Conservation (phyloP, 257 asterid genomes). For the Nicotiana benthamiana region DNA sequence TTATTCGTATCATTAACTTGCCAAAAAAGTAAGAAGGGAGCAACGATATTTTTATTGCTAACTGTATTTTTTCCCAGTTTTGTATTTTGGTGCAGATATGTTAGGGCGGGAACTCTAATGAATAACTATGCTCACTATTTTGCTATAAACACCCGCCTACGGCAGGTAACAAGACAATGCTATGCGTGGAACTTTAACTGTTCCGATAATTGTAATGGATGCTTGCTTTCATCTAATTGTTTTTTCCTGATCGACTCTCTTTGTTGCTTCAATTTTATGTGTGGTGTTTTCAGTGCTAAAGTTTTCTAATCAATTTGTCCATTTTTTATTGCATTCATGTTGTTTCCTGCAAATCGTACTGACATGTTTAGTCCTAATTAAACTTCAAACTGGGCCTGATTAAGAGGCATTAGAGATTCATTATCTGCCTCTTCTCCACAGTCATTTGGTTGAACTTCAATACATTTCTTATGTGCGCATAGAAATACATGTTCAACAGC, state of each 20-base stretch:
- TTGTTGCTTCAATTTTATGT: not conserved
- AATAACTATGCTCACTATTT: too few relatives aligned
- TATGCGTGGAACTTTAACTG: not conserved
- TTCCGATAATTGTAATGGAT: not conserved
- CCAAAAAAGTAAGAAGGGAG: not conserved
- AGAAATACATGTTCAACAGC: not conserved
- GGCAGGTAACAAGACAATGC: not conserved
- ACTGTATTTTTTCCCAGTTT: not conserved
- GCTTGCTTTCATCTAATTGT: not conserved
- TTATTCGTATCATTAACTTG: not conserved
- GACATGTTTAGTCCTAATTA: too few relatives aligned
- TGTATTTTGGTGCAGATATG: not conserved
- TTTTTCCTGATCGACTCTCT: not conserved
- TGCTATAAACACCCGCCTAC: not conserved
- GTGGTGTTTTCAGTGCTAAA: not conserved
- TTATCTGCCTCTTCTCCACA: too few relatives aligned
- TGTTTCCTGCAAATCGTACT: not conserved
- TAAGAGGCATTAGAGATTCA: not conserved
- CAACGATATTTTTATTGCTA: not conserved
- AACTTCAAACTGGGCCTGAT: not conserved
- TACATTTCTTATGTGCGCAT: not conserved
- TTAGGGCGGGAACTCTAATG: not conserved
- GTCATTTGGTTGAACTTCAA: too few relatives aligned
- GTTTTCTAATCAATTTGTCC: not conserved
- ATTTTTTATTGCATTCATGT: not conserved